These are phyloP conservation scores for Sphagnum magellanicum DNA, from an alignment of 228 moss, liverwort and hornwort species.

Conservation along the genomic window DNA sequence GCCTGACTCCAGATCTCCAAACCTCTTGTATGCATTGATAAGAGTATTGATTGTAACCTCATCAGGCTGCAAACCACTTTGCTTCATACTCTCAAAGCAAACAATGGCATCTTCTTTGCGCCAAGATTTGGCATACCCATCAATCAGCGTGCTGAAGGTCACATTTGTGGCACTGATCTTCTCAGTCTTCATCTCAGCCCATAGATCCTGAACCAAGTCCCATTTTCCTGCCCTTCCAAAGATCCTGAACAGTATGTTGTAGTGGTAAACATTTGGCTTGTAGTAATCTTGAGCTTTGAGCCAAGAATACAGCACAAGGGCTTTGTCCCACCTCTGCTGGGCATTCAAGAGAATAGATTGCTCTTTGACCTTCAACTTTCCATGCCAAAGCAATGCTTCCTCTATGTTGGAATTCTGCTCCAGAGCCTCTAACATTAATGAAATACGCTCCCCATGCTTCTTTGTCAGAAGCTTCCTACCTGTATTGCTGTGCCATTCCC, in stretches of 20 bases:
- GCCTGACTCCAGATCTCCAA: conserved; percentile 62
- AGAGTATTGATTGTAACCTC: conserved; percentile 65
- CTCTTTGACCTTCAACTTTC: conserved; percentile 46
- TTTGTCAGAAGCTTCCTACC: conserved; percentile 26
- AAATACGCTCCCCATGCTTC: conserved; percentile 39
- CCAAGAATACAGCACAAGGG: conserved; percentile 60
- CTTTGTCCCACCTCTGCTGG: conserved; percentile 66
- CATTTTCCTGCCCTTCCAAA: conserved; percentile 69
- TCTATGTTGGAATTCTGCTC: conserved; percentile 39
- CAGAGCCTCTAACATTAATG: conserved; percentile 43
- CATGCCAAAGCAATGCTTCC: conserved; percentile 62
- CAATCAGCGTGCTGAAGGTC: conserved; percentile 74
- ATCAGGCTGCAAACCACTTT: conserved; percentile 62
- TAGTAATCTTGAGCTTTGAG: conserved; percentile 52
- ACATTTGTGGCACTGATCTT: conserved; percentile 49
- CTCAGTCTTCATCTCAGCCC: conserved; percentile 61
- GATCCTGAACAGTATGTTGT: conserved; percentile 76
- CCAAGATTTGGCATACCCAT: conserved; percentile 66
- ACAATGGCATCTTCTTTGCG: conserved; percentile 54
- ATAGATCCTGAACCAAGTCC: conserved; percentile 43
- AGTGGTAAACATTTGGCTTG: conserved; percentile 57
- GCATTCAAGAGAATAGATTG: conserved; percentile 70
- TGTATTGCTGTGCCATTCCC: conserved; percentile 13
- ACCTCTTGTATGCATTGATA: conserved; percentile 54
- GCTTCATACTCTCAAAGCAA: conserved; percentile 62